Evolutionary conservation across 139 green algal genomes (phyloP).

Genomic region (Micractinium conductrix): DNA sequence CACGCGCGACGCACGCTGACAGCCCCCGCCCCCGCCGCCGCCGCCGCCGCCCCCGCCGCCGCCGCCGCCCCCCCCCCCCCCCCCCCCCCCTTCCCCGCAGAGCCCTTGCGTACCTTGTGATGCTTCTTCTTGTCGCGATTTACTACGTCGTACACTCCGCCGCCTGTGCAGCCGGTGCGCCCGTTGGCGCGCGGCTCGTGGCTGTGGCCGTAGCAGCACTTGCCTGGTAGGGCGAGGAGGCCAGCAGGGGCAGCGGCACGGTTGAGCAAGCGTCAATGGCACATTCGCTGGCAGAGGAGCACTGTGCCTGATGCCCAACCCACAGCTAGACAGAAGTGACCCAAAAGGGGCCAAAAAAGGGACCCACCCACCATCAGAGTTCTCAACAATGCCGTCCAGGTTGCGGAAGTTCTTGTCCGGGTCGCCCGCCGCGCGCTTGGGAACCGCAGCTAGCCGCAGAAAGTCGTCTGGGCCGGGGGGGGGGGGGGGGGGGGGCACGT

Average conservation of each 20-base stretch:
- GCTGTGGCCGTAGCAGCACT: constrained; percentile 63
- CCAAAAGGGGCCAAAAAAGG: no score
- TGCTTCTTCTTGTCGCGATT: constrained; percentile 17
- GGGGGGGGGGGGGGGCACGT: constrained; percentile 8
- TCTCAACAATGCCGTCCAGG: constrained; percentile 57
- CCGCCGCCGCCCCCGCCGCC: no score
- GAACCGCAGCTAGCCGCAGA: constrained; percentile 62
- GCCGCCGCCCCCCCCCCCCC: no score
- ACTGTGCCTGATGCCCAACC: no score
- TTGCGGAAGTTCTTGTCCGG: constrained; percentile 58
- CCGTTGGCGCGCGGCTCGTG: constrained; percentile 45
- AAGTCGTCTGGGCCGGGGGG: constrained; percentile 56
- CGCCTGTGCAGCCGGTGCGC: constrained; percentile 36
- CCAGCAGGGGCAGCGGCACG: neutral
- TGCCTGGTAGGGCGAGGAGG: constrained; percentile 38
- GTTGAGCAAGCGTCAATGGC: no score
- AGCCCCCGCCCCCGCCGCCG: no score
- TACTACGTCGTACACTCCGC: constrained; percentile 25
- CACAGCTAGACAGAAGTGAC: no score
- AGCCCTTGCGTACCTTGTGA: no score
- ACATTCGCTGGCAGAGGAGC: no score
- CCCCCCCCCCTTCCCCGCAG: no score
- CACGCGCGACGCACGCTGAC: no score
- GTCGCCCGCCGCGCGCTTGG: constrained; percentile 27
- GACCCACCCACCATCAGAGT: constrained; percentile 20